Base-by-base conservation (phyloP, 345 rosid species). In the Hypericum perforatum region DNA sequence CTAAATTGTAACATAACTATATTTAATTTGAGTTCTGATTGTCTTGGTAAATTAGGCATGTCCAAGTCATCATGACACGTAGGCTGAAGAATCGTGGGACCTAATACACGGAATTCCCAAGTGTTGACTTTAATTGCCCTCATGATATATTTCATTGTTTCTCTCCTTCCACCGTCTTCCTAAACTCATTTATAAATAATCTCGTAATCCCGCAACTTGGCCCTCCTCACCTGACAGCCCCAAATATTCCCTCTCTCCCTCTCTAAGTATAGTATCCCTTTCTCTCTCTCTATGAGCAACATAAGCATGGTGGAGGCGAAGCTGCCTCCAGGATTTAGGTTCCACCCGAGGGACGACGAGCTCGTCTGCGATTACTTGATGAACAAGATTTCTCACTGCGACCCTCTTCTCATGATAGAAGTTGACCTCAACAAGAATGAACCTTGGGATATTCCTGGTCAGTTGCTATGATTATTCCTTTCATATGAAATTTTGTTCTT, bases 391-490 rank as follows among this genome's bases (percentile, higher is more conserved):
- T 46, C 67, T 53, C 60, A 46, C 40, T 7, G 14, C 3, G 73
- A 70, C 10, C 60, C 73, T 22, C 68, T 73, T 54, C 71, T 84
- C 57, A 39, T 91, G 71, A 67, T 78, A 39, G 87, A 81, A 15
- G 96, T 91, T 52, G 92, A 91, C 65, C 95, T 85, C 71, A 91
- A 91, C 88, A 87, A 78, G 75, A 82, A 79, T 37, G 98, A 91
- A 54, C 98, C 98, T 49, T 91, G 98, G 98, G 92, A 91, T 42
- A 68, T 91, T 62, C 98, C 98, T 9, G 89, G 98, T 90, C 37
- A 57, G 74, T 68, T 29, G n/a, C 16, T 22, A 0, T 3, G 32
- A 7, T 40, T 14, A 15, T 15, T n/a, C 9, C 11, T 39, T 54
- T 0, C 6, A 6, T 15, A 5, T 37, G 16, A 15, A 16, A n/a